Evolutionary conservation across 2,329 filamentous ascomycete genomes (phyloP).

Genomic region (Neonectria sp.): DNA sequence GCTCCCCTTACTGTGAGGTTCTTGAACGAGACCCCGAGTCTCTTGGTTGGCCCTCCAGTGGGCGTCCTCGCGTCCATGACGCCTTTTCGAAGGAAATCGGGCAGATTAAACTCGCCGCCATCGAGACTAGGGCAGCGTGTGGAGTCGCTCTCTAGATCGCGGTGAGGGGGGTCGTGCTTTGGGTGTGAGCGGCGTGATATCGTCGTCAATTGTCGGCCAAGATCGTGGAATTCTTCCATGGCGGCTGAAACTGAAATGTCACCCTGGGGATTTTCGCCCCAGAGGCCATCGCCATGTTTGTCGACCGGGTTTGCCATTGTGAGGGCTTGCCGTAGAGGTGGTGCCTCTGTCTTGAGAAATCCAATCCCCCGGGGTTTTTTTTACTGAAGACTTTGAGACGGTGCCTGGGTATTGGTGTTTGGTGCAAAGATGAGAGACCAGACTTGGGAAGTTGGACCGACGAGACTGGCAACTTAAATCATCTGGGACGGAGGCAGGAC

Average conservation of each 20-base stretch:
- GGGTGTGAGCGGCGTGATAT: constrained; percentile 11
- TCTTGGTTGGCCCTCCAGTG: constrained; percentile 12
- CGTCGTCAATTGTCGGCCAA: constrained; percentile 16
- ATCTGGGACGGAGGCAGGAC: neutral
- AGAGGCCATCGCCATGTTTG: constrained; percentile 12
- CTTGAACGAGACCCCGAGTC: constrained; percentile 79
- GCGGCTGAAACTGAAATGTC: constrained; percentile 21
- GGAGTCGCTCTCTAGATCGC: constrained; percentile 19
- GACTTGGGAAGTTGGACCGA: neutral
- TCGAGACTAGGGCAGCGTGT: constrained; percentile 14
- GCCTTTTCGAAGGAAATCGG: constrained; percentile 23
- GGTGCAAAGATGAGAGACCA: neutral
- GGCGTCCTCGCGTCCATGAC: constrained; percentile 18
- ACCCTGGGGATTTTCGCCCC: constrained; percentile 22
- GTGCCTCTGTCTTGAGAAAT: neutral
- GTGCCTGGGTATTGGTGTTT: neutral
- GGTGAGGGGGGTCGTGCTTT: constrained; percentile 4
- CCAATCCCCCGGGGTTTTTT: neutral
- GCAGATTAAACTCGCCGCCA: constrained; percentile 20
- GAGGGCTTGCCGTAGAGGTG: neutral
- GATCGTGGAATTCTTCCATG: constrained; percentile 23
- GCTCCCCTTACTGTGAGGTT: constrained; percentile 81
- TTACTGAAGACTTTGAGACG: neutral
- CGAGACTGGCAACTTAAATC: neutral
- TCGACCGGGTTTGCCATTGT: constrained; percentile 1